phyloP scores from a whole-genome alignment of 2,329 filamentous ascomycete genomes.

The Alternaria gaisen region DNA sequence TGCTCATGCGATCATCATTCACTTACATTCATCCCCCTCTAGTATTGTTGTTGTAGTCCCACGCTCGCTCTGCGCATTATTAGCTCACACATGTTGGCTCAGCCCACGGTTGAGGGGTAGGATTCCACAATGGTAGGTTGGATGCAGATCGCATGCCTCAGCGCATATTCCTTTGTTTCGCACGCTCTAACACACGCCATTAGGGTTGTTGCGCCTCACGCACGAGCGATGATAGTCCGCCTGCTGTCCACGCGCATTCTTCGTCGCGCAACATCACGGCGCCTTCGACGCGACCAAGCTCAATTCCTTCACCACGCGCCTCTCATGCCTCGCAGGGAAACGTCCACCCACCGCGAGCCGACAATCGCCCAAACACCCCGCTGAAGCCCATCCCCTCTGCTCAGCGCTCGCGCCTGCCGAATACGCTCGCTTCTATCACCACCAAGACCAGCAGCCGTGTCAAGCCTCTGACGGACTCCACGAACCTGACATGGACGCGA shows the following conservation, averaged over 20 bases:
- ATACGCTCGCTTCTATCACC: conserved; percentile 33
- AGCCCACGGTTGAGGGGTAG: conserved; percentile 18
- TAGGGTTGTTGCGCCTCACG: conserved; percentile 38
- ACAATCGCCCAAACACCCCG: conserved; percentile 37
- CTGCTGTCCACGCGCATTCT: conserved; percentile 25
- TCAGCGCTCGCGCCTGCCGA: conserved; percentile 42
- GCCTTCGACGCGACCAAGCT: conserved; percentile 32
- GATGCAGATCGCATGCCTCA: conserved; percentile 4
- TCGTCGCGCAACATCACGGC: conserved; percentile 43
- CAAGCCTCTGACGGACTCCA: conserved; percentile 32
- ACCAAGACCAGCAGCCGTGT: conserved; percentile 31
- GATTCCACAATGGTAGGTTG: conserved; percentile 25
- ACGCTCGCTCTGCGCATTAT: conserved; percentile 7
- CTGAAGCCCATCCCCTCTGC: conserved; percentile 36
- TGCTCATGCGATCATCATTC: conserved; percentile 14
- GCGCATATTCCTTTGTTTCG: neutral
- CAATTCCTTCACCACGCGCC: conserved; percentile 27
- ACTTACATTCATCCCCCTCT: neutral
- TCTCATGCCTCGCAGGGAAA: conserved; percentile 32
- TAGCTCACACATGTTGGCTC: conserved; percentile 11
- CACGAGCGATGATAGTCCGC: conserved; percentile 9
- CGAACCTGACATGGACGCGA: conserved; percentile 60
- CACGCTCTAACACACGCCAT: conserved; percentile 11
- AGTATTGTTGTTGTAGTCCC: conserved; percentile 8
- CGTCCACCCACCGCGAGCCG: conserved; percentile 7